phyloP scores from a whole-genome alignment of 768 basidiomycete species.

The Phanerochaete carnosa region DNA sequence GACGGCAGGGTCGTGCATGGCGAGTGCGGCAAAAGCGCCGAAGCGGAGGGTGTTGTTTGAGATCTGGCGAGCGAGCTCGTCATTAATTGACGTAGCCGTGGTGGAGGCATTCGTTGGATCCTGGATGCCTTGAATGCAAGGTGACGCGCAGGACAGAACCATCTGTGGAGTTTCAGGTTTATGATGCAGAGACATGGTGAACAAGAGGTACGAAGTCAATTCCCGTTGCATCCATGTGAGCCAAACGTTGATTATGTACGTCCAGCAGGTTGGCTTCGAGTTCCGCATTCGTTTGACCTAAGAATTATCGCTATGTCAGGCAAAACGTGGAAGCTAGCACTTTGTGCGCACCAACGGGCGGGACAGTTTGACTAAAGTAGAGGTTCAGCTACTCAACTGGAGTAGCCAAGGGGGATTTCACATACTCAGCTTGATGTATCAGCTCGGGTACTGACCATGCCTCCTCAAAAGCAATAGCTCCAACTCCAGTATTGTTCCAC shows the following conservation, averaged over 20 bases:
- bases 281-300: background rate
- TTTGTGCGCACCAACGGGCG: background rate
- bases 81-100: background rate
- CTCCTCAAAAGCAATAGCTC: background rate
- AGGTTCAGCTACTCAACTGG: too few species aligned
- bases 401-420: background rate
- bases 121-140: background rate
- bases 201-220: background rate
- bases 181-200: background rate
- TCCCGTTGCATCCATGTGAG: background rate
- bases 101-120: background rate
- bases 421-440: background rate
- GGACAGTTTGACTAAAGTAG: background rate
- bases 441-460: background rate
- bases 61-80: background rate
- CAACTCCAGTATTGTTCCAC: constrained; percentile 1
- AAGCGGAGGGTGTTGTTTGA: background rate
- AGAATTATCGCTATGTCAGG: background rate
- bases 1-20: background rate
- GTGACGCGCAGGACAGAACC: constrained; percentile 1
- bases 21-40: constrained; percentile 1
- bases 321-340: background rate
- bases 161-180: background rate
- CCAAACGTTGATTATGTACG: background rate
- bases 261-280: background rate